Conservation (phyloP, 192 early-diverging fungal genomes). For the Rhizophagus sp. region DNA sequence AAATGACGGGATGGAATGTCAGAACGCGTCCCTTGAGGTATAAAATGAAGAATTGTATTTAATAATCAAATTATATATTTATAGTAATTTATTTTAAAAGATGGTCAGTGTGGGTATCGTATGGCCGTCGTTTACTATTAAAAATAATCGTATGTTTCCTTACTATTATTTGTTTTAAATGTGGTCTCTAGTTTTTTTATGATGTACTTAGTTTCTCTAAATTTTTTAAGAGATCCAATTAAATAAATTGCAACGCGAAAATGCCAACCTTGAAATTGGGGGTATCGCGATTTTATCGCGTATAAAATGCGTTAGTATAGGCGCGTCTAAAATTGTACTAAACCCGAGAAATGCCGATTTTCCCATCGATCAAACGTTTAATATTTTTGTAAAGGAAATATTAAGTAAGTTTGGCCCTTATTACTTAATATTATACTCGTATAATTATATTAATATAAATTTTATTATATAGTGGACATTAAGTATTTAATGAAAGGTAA, state of each 20-base stretch:
- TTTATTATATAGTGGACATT: conserved; percentile 49
- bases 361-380: conserved; percentile 50
- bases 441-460: conserved; percentile 16
- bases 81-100: neutral
- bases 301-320: conserved; percentile 35
- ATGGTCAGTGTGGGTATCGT: conserved; percentile 46
- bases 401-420: conserved; percentile 49
- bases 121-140: conserved; percentile 56
- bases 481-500: conserved; percentile 54
- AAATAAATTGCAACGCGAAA: conserved; percentile 44
- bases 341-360: conserved; percentile 39
- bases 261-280: conserved; percentile 50
- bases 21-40: neutral
- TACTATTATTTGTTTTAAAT: neutral
- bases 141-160: conserved; percentile 40
- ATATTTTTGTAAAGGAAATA: conserved; percentile 60
- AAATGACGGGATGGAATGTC: neutral
- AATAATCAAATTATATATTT: neutral
- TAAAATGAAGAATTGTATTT: neutral
- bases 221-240: conserved; percentile 50
- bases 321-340: conserved; percentile 47
- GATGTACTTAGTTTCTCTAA: neutral
- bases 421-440: neutral
- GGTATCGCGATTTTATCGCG: conserved; percentile 38
- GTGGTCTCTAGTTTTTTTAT: neutral